phyloP scores from a whole-genome alignment of 75 land plant species.

The Ceratopteris richardii region DNA sequence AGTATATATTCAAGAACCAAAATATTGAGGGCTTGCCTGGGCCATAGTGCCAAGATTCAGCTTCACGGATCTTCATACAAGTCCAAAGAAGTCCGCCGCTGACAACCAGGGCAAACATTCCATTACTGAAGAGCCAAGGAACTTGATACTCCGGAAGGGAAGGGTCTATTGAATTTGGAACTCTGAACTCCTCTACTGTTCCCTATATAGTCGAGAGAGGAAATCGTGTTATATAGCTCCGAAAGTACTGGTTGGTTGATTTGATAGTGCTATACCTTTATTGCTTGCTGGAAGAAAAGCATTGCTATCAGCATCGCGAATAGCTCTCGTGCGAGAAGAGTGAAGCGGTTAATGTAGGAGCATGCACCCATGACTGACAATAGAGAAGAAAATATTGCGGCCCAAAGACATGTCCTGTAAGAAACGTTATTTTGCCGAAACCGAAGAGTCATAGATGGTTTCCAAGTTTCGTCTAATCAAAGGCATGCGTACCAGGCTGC shows the following conservation, averaged over 20 bases:
- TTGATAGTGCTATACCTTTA: conserved; percentile 28
- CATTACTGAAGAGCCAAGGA: conserved; percentile 34
- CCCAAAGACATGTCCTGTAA: conserved; percentile 34
- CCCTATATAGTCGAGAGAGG: conserved; percentile 24
- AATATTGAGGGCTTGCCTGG: conserved; percentile 10
- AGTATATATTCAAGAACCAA: no score
- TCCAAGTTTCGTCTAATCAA: neutral
- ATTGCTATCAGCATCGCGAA: conserved; percentile 31
- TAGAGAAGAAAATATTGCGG: conserved; percentile 11
- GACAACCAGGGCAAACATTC: conserved; percentile 29
- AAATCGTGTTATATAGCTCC: no score
- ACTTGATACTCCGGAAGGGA: conserved; percentile 10
- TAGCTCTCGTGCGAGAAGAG: conserved; percentile 30
- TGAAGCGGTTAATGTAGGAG: conserved; percentile 31
- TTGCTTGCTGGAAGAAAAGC: conserved; percentile 28
- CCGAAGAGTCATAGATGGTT: neutral
- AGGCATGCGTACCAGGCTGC: conserved; percentile 61
- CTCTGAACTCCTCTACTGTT: conserved; percentile 19
- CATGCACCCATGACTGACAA: conserved; percentile 26
- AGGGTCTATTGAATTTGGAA: conserved; percentile 7
- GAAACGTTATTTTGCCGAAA: neutral
- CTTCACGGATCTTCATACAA: conserved; percentile 17
- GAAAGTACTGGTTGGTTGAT: no score
- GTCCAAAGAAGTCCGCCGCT: conserved; percentile 27
- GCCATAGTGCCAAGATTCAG: conserved; percentile 33